These are phyloP conservation scores for Fusarium sublunatum DNA, from an alignment of 2,329 filamentous ascomycete species.

Conservation along the genomic window DNA sequence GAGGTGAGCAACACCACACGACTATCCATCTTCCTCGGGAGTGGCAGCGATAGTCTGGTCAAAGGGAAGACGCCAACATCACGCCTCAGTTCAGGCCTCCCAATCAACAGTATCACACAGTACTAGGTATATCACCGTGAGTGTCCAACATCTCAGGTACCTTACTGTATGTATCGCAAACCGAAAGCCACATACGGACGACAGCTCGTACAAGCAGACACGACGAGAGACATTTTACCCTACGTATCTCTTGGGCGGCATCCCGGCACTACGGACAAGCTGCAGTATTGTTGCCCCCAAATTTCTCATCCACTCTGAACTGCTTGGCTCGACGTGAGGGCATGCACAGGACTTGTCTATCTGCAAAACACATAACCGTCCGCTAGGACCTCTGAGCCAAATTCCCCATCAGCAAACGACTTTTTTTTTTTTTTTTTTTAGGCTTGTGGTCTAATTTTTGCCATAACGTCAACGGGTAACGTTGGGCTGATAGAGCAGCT, in stretches of 20 bases:
- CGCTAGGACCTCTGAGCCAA: slow-evolving; percentile 11
- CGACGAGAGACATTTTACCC: slow-evolving; percentile 27
- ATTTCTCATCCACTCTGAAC: slow-evolving; percentile 32
- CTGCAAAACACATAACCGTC: slow-evolving; percentile 38
- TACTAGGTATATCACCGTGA: neutral
- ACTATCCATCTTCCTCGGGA: slow-evolving; percentile 17
- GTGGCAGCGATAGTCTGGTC: slow-evolving; percentile 14
- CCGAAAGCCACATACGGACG: slow-evolving; percentile 18
- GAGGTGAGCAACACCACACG: slow-evolving; percentile 25
- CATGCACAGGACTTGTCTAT: slow-evolving; percentile 8
- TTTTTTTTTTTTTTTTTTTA: neutral
- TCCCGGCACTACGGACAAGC: slow-evolving; percentile 39
- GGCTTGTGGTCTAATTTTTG: slow-evolving; percentile 2
- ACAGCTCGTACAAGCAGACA: slow-evolving; percentile 7
- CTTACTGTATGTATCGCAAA: slow-evolving; percentile 6
- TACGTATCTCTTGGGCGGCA: slow-evolving; percentile 19
- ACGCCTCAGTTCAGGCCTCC: slow-evolving; percentile 26
- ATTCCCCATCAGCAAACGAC: slow-evolving; percentile 12
- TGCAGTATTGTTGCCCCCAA: slow-evolving; percentile 29
- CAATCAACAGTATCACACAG: slow-evolving; percentile 3
- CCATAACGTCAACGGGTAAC: neutral
- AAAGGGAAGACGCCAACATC: slow-evolving; percentile 15
- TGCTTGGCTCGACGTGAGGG: slow-evolving; percentile 24
- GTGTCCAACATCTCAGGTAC: neutral
- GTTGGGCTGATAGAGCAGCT: neutral